Conservation (phyloP, 2,329 filamentous ascomycete genomes). For the Cytospora paraplurivora region DNA sequence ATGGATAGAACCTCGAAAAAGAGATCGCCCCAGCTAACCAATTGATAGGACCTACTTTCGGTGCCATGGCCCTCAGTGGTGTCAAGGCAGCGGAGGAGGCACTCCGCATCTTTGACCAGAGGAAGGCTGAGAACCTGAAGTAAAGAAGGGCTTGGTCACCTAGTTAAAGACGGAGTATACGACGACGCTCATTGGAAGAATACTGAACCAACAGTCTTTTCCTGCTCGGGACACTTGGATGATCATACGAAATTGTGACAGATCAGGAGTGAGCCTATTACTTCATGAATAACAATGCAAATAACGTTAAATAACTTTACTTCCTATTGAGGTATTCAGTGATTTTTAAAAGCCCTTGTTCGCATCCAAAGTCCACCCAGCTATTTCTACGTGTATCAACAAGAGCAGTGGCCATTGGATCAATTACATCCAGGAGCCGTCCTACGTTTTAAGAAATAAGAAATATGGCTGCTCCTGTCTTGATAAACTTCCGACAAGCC, state of each 20-base stretch:
- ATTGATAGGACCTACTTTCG: constrained; percentile 69
- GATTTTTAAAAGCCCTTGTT: too few species aligned
- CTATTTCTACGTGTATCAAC: too few species aligned
- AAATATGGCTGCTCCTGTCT: too few species aligned
- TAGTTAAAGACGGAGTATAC: background rate
- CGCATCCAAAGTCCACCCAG: background rate
- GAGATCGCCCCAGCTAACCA: constrained; percentile 11
- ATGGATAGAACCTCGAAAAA: too few species aligned
- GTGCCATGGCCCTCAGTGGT: constrained; percentile 84
- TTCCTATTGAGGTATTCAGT: background rate
- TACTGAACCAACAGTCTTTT: background rate
- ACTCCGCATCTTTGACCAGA: constrained; percentile 72
- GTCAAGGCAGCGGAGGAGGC: constrained; percentile 92
- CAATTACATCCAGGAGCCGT: too few species aligned
- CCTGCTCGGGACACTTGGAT: too few species aligned
- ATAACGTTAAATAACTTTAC: background rate
- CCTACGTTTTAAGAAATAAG: too few species aligned
- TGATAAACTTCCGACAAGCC: background rate
- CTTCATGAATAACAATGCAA: background rate
- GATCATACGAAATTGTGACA: too few species aligned
- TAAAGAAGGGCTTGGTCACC: constrained; percentile 35
- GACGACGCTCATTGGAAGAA: background rate
- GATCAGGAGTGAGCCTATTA: background rate
- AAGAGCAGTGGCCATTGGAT: too few species aligned
- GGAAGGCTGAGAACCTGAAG: constrained; percentile 75